A percentile compares a stretch with the other conserved stretches of the same genome.
Evolutionary conservation across 768 basidiomycete genomes (phyloP).

Genomic region (Phlebiopsis flavidoalba): DNA sequence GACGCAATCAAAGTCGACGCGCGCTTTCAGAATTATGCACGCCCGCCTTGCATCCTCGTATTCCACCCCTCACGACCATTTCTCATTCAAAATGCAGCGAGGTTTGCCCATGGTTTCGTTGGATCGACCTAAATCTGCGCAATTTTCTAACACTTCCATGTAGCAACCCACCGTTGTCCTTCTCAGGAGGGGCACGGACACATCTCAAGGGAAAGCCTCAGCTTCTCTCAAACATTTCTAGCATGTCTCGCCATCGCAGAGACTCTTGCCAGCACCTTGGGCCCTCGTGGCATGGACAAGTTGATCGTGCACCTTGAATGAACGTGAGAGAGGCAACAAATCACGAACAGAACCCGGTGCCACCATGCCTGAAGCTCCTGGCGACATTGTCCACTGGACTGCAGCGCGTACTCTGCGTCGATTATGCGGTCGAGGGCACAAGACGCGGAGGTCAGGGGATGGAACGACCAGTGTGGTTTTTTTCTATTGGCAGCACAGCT

Average conservation of each 20-base stretch:
- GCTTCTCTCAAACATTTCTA: constrained; percentile 89
- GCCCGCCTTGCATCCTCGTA: background rate
- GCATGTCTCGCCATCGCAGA: constrained; percentile 93
- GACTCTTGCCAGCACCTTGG: constrained; percentile 92
- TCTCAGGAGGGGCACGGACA: constrained; percentile 93
- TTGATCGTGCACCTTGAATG: constrained; percentile 91
- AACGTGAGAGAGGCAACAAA: constrained; percentile 94
- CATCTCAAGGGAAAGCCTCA: constrained; percentile 90
- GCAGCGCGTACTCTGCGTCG: constrained; percentile 96
- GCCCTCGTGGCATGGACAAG: constrained; percentile 98
- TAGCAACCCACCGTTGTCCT: constrained; percentile 98
- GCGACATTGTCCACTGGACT: constrained; percentile 96
- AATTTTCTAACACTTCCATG: constrained; percentile 7
- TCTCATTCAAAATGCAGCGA: constrained; percentile 67
- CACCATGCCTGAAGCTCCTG: constrained; percentile 95
- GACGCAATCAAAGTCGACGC: background rate
- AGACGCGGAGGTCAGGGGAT: constrained; percentile 97
- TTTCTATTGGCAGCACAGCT: constrained; percentile 69
- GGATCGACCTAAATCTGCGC: background rate
- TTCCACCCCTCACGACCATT: background rate
- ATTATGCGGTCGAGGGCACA: constrained; percentile 97
- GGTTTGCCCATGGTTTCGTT: constrained; percentile 69
- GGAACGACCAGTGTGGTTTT: constrained; percentile 97
- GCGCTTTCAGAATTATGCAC: background rate
- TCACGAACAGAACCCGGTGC: constrained; percentile 99